Base-by-base conservation (phyloP, 2,329 filamentous ascomycete species). In the Amesomyces nigricolor region DNA sequence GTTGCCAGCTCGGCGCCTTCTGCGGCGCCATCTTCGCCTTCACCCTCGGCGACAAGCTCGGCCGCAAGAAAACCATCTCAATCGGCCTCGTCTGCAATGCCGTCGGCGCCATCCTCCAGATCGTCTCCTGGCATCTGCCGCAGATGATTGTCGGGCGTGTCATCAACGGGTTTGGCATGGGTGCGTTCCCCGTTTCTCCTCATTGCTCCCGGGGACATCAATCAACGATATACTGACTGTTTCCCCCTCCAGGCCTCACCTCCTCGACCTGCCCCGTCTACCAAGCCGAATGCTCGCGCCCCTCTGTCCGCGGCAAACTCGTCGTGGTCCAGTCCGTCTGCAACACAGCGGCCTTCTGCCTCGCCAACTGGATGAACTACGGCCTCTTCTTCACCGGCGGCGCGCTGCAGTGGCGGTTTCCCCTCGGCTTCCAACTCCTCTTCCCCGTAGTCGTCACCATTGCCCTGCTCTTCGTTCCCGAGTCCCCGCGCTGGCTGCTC, bases 301-400 rank as follows among this genome's bases (percentile, higher is more conserved):
- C 50, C n/a, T 6, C 9, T 32, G 43, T 53, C n/a, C 50, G 50
- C 19, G 50, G 50, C 43, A 53, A 47, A 43, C 43, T 53, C 9
- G 50, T 53, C 35, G 50, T 53, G 8, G 50, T 53, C 5, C 50
- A 53, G 13, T 40, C 32, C 50, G 50, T 53, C 17, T 53, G 50
- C 43, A 53, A 53, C 50, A 53, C 50, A 6, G 50, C 43, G 2
- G 50, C 50, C 43, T 53, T 53, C 50, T 53, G 50, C 43, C 50
- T 53, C 8, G 19, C 50, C 43, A 53, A 53, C 50, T 53, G 50
- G 50, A 53, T 53, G 50, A 53, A 53, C 35, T 53, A 53, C 50
- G 50, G 50, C 35, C 50, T 53, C 9, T 53, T 32, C 37, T 53
- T 53, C 50, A 40, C 50, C 3, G 50, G 50, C 26, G 50, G 50